A percentile compares a stretch with the other conserved stretches of the same genome.
Conservation (phyloP, 805 yeast genomes). For the Saccharomycopsis amapae region DNA sequence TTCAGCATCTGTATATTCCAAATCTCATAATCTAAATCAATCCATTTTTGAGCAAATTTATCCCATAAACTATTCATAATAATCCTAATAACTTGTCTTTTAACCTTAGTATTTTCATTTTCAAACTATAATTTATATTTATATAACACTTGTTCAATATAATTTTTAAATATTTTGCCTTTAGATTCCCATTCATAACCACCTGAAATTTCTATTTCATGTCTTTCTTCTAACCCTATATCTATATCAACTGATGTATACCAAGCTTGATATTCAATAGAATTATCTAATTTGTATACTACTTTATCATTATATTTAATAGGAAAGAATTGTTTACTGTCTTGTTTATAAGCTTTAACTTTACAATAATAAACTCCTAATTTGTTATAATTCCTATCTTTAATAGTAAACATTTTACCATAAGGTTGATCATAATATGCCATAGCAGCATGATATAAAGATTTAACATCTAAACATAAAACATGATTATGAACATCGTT, state of each 20-base stretch:
- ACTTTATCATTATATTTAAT: conserved; percentile 2
- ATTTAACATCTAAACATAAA: conserved; percentile 6
- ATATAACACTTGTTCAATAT: conserved; percentile 1
- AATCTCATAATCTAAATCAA: neutral
- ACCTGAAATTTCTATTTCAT: conserved; percentile 1
- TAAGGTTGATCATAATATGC: conserved; percentile 7
- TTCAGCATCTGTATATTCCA: neutral
- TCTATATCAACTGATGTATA: conserved; percentile 9
- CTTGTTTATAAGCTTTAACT: neutral
- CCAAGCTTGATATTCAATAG: conserved; percentile 1
- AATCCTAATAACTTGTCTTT: conserved; percentile 2
- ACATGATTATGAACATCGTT: conserved; percentile 2
- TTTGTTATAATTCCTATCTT: neutral
- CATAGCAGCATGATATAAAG: conserved; percentile 10
- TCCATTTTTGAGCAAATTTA: conserved; percentile 7
- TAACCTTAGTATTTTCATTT: neutral
- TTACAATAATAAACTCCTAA: neutral
- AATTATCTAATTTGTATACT: neutral
- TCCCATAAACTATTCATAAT: conserved; percentile 5
- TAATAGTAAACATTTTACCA: conserved; percentile 2
- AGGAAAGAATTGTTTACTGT: neutral
- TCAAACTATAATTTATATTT: neutral
- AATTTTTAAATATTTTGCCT: conserved; percentile 7
- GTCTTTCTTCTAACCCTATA: conserved; percentile 5
- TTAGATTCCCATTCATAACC: conserved; percentile 8